A percentile compares a stretch with the other conserved stretches of the same genome.
phyloP scores from a whole-genome alignment of 1,139 yeast genomes.

The Pichia sp. region DNA sequence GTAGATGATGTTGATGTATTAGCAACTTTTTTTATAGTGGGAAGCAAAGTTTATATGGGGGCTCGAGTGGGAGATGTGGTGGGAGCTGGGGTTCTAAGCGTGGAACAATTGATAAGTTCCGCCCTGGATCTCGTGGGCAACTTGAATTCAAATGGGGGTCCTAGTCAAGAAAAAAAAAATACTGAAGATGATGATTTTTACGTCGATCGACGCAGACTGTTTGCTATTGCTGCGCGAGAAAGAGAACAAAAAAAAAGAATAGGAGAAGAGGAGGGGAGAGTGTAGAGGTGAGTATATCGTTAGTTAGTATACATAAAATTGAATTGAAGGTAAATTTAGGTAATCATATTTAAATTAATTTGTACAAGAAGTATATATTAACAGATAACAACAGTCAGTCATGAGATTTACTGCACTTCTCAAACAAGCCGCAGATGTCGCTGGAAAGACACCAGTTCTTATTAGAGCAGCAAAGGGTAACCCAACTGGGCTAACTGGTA shows the following conservation, averaged over 20 bases:
- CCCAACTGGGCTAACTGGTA: slow-evolving; percentile 78
- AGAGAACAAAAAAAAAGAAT: background rate
- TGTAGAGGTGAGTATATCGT: background rate
- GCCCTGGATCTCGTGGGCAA: no score
- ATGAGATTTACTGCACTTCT: slow-evolving; percentile 38
- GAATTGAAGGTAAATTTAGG: no score
- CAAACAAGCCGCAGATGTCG: slow-evolving; percentile 35
- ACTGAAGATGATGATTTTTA: no score
- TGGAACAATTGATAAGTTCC: background rate
- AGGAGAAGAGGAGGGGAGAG: background rate
- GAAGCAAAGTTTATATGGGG: slow-evolving; percentile 90
- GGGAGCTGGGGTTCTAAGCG: background rate
- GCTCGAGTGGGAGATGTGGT: slow-evolving; percentile 36
- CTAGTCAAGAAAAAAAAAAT: no score
- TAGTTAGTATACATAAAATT: no score
- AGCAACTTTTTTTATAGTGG: slow-evolving; percentile 78
- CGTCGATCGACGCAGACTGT: background rate
- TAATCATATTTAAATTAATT: no score
- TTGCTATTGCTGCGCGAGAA: background rate
- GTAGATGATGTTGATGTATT: slow-evolving; percentile 36
- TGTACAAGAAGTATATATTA: no score
- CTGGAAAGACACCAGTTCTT: slow-evolving; percentile 39
- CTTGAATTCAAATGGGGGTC: no score
- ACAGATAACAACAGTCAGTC: background rate
- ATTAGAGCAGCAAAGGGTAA: slow-evolving; percentile 62